These are phyloP conservation scores for Linum tenue DNA, from an alignment of 345 rosid species.

Conservation along the genomic window DNA sequence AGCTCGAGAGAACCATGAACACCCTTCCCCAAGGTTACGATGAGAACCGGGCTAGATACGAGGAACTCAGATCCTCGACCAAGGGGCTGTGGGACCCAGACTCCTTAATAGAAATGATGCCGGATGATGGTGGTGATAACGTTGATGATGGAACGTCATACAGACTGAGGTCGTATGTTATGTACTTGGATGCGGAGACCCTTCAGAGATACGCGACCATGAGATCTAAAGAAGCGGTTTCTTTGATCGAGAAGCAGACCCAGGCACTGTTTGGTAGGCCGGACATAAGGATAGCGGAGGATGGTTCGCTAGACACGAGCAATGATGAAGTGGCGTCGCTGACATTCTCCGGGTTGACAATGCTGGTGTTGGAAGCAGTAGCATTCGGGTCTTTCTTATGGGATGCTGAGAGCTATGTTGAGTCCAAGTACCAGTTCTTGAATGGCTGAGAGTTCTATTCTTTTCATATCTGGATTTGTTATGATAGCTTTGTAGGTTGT, in stretches of 20 bases:
- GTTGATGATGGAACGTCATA: conserved; percentile 31
- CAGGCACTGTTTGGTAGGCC: conserved; percentile 88
- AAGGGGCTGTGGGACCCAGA: conserved; percentile 66
- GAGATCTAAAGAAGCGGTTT: conserved; percentile 81
- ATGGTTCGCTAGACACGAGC: conserved; percentile 58
- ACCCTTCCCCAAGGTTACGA: conserved; percentile 56
- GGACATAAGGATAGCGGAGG: conserved; percentile 57
- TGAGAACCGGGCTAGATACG: conserved; percentile 29
- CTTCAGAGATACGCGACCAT: conserved; percentile 86
- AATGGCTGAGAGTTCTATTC: conserved; percentile 27
- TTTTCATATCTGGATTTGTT: background rate
- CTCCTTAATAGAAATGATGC: conserved; percentile 48
- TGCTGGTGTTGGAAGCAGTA: conserved; percentile 84
- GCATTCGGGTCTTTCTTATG: conserved; percentile 84
- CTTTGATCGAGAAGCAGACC: conserved; percentile 79
- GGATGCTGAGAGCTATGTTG: conserved; percentile 85
- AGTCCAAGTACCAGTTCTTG: conserved; percentile 63
- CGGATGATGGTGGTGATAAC: conserved; percentile 29
- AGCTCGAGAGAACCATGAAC: conserved; percentile 79
- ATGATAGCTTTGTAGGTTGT: no score
- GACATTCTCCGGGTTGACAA: conserved; percentile 64
- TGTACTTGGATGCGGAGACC: conserved; percentile 76
- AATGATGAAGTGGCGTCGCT: conserved; percentile 50
- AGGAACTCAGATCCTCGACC: conserved; percentile 33
- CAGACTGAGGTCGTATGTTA: conserved; percentile 68